Conservation (phyloP, 805 yeast genomes). For the Pachysolen tannophilus region DNA sequence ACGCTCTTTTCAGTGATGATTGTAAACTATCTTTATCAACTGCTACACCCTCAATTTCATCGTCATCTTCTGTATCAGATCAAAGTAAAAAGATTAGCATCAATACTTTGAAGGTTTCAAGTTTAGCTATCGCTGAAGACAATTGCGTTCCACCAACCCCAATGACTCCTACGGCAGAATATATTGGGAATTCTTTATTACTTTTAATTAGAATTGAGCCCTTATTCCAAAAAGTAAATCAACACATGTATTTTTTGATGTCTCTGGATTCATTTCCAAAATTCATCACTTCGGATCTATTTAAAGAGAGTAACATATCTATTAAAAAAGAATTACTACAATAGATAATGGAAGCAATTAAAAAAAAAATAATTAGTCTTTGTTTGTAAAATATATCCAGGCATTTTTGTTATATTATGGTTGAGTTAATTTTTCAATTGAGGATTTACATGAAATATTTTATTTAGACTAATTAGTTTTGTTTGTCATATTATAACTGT, state of each 20-base stretch:
- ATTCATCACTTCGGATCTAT: slow-evolving; percentile 44
- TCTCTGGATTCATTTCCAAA: slow-evolving; percentile 70
- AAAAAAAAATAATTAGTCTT: too few relatives aligned
- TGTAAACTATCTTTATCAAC: background rate
- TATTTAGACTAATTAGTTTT: too few relatives aligned
- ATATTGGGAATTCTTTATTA: slow-evolving; percentile 24
- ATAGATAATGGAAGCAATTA: too few relatives aligned
- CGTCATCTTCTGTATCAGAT: too few relatives aligned
- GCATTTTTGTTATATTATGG: too few relatives aligned
- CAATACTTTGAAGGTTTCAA: background rate
- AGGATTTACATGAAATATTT: too few relatives aligned
- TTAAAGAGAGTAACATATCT: too few relatives aligned
- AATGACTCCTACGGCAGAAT: slow-evolving; percentile 24
- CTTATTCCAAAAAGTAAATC: slow-evolving; percentile 39
- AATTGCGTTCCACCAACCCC: background rate
- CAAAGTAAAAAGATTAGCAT: background rate
- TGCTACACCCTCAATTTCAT: background rate
- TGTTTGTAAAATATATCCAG: too few relatives aligned
- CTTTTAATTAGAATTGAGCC: slow-evolving; percentile 30
- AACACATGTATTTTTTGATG: slow-evolving; percentile 49
- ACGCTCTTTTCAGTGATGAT: background rate
- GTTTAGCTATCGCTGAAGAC: background rate
- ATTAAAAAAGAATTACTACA: too few relatives aligned
- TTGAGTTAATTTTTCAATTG: too few relatives aligned
- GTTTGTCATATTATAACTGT: too few relatives aligned